Percentiles rank a stretch among this genome's conserved stretches.
Evolutionary conservation across 345 rosid species (phyloP).

Genomic region (Lepidium didymum): DNA sequence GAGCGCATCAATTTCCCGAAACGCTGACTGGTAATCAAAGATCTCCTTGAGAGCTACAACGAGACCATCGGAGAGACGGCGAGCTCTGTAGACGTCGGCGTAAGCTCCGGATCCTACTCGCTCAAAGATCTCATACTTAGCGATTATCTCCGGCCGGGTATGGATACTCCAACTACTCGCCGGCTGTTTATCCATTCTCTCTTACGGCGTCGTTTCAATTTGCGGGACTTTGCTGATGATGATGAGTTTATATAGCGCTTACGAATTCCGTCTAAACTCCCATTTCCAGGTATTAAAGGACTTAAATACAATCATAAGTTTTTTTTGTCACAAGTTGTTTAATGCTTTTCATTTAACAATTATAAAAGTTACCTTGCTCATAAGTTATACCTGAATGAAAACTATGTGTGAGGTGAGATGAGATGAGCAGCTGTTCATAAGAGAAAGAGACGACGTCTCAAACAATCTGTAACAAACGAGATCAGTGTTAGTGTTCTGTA

Average conservation of each 20-base stretch:
- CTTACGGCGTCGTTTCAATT: too few species aligned
- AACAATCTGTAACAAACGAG: too few species aligned
- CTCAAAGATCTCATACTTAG: constrained; percentile 82
- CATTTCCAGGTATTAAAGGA: not conserved
- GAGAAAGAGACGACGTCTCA: too few species aligned
- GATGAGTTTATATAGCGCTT: not conserved
- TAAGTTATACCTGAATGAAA: too few species aligned
- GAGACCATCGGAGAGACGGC: constrained; percentile 64
- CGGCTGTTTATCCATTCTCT: constrained; percentile 40
- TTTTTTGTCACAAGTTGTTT: not conserved
- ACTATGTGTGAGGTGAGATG: too few species aligned
- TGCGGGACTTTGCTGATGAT: not conserved
- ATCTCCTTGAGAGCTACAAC: constrained; percentile 89
- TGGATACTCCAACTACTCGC: constrained; percentile 98
- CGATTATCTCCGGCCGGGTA: constrained; percentile 69
- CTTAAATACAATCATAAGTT: not conserved
- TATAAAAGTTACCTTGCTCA: too few species aligned
- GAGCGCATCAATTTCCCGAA: constrained; percentile 87
- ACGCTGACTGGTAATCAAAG: constrained; percentile 89
- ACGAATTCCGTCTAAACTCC: not conserved
- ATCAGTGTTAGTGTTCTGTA: too few species aligned
- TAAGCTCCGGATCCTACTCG: constrained; percentile 87
- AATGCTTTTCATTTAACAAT: too few species aligned
- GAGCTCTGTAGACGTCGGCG: constrained; percentile 84
- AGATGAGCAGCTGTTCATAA: too few species aligned